These are phyloP conservation scores for Wallacemonas sp. DNA, from an alignment of 208 protist species.

Conservation along the genomic window DNA sequence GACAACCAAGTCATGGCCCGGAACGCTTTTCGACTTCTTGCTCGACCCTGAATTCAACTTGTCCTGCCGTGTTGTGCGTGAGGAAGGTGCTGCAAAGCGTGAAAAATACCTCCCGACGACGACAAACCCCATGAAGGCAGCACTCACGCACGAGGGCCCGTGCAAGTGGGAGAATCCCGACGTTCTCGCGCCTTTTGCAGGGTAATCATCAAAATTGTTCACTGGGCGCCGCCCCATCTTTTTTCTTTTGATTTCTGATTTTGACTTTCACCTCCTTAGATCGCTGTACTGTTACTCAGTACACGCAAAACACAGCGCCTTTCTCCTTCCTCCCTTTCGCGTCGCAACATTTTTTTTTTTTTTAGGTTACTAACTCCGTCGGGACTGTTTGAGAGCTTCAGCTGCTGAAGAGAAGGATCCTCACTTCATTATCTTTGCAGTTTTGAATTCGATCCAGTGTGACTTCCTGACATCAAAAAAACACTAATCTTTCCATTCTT, in stretches of 20 bases:
- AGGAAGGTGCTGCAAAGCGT: slow-evolving; percentile 41
- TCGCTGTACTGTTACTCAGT: not conserved
- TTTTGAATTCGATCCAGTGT: not conserved
- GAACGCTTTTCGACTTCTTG: slow-evolving; percentile 83
- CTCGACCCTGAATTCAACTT: slow-evolving; percentile 65
- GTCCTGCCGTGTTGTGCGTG: slow-evolving; percentile 77
- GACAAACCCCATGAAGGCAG: slow-evolving; percentile 33
- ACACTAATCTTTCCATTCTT: not conserved
- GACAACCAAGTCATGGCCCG: slow-evolving; percentile 76
- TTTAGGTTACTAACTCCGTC: not conserved
- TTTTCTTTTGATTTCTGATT: not conserved
- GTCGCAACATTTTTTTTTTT: not conserved
- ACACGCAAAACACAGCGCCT: not conserved
- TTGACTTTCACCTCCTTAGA: not conserved
- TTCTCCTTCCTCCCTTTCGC: not conserved
- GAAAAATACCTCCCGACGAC: slow-evolving; percentile 56
- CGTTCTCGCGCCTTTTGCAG: slow-evolving; percentile 12
- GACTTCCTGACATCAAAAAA: slow-evolving; percentile 4
- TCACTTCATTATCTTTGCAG: not conserved
- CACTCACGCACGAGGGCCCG: slow-evolving; percentile 41
- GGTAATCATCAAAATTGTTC: not conserved
- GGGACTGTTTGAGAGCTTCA: not conserved
- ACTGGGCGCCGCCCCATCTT: not conserved
- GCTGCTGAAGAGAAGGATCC: not conserved
- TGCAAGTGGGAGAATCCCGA: slow-evolving; percentile 38